Base-by-base conservation (phyloP, 441 rosid genomes). In the Gossypium davidsonii region DNA sequence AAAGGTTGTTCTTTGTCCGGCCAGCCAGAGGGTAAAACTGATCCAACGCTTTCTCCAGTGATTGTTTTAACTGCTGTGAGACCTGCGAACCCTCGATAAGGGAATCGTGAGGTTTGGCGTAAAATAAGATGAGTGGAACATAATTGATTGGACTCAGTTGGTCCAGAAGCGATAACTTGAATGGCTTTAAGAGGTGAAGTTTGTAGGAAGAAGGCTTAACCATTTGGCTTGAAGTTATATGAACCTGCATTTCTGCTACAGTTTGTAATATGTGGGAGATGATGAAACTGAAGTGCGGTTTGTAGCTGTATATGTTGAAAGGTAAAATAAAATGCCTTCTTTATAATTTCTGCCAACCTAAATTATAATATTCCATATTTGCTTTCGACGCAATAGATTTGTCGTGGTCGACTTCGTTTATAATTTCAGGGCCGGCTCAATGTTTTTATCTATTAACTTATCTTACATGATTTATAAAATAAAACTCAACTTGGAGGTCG, bases 21-120 rank as follows among this genome's bases (percentile, higher is more conserved):
- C 85, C 87, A 18, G 82, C 82, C 18, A 80, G 76, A 28, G 83
- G 85, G 78, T 84, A 80, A 49, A 84, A 81, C 64, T 66, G 61
- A 28, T 65, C 25, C 76, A 83, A 63, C 31, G 74, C 72, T 71
- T 71, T 9, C 2, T 85, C 76, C 15, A 81, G 80, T n/a, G 85
- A 79, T 67, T 58, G 63, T 80, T 81, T 81, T 5, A 84, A 72
- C 70, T 46, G n/a, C 3, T 1, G 25, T 3, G 14, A 34, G 26
- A 62, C 57, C 46, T 73, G 66, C 63, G 78, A 71, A 42, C 55
- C 62, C 12, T 74, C 74, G 44, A 48, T 6, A 9, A 42, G 46
- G 39, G 64, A 17, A 14, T 73, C 62, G 4, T 64, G 55, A 3
- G 64, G 6, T 1, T 71, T 48, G 17, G 83, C 14, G 77, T 77